These are phyloP conservation scores for Potentilla sterilis DNA, from an alignment of 306 rosid genomes.

Conservation along the genomic window DNA sequence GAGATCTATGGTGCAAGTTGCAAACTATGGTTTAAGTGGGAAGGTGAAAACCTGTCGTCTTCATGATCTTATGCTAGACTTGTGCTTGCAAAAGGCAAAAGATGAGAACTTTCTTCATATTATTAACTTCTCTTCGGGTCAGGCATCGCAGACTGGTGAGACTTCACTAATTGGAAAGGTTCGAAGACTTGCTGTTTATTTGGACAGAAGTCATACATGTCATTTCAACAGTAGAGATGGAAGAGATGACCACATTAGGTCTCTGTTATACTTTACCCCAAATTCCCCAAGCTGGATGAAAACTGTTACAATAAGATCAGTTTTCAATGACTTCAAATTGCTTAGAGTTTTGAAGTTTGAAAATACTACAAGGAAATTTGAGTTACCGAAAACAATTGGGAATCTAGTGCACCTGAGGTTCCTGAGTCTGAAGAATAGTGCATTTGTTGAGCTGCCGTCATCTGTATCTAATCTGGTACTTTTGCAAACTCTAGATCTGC, in stretches of 20 bases:
- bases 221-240: not conserved
- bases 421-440: not conserved
- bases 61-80: not conserved
- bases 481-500: conserved; percentile 3
- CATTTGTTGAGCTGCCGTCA: not conserved
- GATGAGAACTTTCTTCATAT: not conserved
- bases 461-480: not conserved
- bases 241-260: not conserved
- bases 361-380: rapidly evolving
- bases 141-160: too few relatives aligned
- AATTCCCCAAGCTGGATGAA: too few relatives aligned
- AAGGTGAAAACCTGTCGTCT: not conserved
- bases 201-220: not conserved
- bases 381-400: not conserved
- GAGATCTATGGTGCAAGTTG: not conserved
- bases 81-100: not conserved
- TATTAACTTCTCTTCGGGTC: too few relatives aligned
- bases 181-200: not conserved
- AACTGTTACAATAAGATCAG: not conserved
- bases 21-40: too few relatives aligned
- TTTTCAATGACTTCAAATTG: not conserved
- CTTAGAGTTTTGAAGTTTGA: conserved; percentile 14
- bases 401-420: conserved; percentile 16
- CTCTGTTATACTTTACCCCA: not conserved
- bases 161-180: not conserved